Base-by-base conservation (phyloP, 1,284 basidiomycete species). In the Golubevia pallescens region DNA sequence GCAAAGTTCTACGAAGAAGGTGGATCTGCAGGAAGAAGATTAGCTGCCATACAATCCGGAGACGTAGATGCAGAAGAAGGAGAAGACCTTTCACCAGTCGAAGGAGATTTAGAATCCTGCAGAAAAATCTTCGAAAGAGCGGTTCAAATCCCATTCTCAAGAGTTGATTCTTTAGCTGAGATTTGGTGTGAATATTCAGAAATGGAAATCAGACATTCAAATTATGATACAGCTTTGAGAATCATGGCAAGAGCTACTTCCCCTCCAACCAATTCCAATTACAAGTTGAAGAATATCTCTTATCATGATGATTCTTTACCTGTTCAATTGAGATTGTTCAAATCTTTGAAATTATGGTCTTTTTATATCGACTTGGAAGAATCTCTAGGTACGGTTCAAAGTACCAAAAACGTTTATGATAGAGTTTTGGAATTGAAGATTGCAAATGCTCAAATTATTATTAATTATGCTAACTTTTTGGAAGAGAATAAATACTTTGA, bases 341-440 rank as follows among this genome's bases (percentile, higher is more conserved):
- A 84, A 65, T 74, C 71, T 57, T 76, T 81, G 60, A 82, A 81
- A 65, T 68, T 85, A 53, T 84, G 81, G 81, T 69, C 68, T 59
- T 84, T 85, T 66, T 85, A 85, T 63, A 74, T 80, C 24, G 83
- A 85, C 55, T 65, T 85, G 62, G 75, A 83, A 54, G 83, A 85
- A 60, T 70, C 71, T 32, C 63, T 84, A 54, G 83, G 83, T 21
- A 70, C 76, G 7, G 67, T 82, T 16, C 76, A 85, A 57, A 75
- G 75, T 52, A 69, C 83, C 24, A 82, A 80, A 69, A 67, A 68
- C 1, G 78, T 77, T 3, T 85, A 84, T 68, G 81, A 85, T 67
- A 71, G 73, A 61, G 77, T 84, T 65, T 63, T 84, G 55, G 81
- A 84, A 68, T 78, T 85, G 61, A 85, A 85, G 74, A 82, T 85